Conservation (phyloP, 805 yeast species). For the Torulaspora franciscae region DNA sequence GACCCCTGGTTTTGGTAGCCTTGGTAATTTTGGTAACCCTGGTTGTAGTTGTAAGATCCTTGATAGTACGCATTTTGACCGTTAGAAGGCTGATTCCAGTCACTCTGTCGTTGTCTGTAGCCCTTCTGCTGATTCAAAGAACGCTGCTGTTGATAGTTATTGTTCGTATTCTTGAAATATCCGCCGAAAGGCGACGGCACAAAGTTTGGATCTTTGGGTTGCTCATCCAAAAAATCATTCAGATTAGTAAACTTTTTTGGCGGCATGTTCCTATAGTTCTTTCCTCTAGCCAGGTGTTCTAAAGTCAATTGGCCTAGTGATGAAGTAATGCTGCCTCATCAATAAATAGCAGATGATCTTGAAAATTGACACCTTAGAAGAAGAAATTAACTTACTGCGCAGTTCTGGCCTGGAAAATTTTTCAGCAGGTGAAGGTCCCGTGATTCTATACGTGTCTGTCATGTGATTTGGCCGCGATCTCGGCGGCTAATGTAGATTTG, state of each 20-base stretch:
- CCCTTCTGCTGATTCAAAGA: slow-evolving; percentile 18
- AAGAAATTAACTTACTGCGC: not conserved
- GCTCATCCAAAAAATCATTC: slow-evolving; percentile 29
- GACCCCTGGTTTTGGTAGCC: slow-evolving; percentile 17
- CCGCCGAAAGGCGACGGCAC: slow-evolving; percentile 36
- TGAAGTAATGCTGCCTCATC: not conserved
- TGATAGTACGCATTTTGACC: slow-evolving; percentile 10
- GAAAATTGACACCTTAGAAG: not conserved
- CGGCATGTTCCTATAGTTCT: slow-evolving; percentile 23
- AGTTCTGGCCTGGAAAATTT: not conserved
- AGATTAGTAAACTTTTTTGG: slow-evolving; percentile 34
- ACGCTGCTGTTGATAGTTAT: slow-evolving; percentile 25
- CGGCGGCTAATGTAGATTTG: not conserved
- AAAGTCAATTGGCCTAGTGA: not conserved
- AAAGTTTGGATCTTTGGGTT: slow-evolving; percentile 29
- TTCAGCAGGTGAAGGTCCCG: not conserved
- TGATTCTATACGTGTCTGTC: not conserved
- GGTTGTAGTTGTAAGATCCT: slow-evolving; percentile 2
- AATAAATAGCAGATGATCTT: not conserved
- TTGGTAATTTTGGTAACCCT: slow-evolving; percentile 18
- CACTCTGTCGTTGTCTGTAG: slow-evolving; percentile 14
- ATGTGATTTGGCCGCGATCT: not conserved
- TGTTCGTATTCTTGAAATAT: slow-evolving; percentile 26
- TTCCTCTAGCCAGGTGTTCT: not conserved
- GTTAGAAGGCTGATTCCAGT: slow-evolving; percentile 14